Evolutionary conservation across 345 rosid species (phyloP), one percentile per base, ranked within the genome.

Genomic region (Passiflora organensis): DNA sequence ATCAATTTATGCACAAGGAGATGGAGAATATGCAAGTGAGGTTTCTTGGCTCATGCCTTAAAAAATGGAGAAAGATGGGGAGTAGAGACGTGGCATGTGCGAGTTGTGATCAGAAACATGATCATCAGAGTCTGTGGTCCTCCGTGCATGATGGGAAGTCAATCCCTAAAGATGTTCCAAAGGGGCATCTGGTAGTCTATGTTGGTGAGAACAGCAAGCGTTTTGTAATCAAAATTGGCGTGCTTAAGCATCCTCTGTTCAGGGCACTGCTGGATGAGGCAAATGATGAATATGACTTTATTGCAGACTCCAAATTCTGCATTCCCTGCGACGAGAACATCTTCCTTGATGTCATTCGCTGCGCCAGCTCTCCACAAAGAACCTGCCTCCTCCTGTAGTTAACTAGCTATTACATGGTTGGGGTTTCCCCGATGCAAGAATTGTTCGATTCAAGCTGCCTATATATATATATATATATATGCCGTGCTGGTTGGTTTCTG

Each of bases 101-200:
- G 46, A 75, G 84, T 28, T n/a, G n/a, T n/a, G n/a, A n/a, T n/a
- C 28, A 59, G 20, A 78, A 87, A 61, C 73, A 49, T 25, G 51
- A n/a, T n/a, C n/a, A 76, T 45, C 64, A 81, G 81, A 73, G 56
- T 10, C 58, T 78, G 23, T 65, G 78, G 79, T 66, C 71, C 9
- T 68, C 79, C 55, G 52, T 60, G 69, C 70, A 58, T 19, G 73
- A 78, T 54, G 77, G 65, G 25, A 59, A 59, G 46, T 69, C 70
- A 38, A 82, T 83, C 51, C 97, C 97, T 22, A 70, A 62, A 58
- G 96, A 91, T 63, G 89, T 91, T 2, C 96, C 97, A 4, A 91
- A 81, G 56, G 95, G 96, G 53, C 95, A 87, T 62, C 64, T 87
- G 8, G 91, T 74, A 25, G 91, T 91, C 9, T 87, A 91, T 51